Conservation (phyloP, 345 rosid species). For the Brassica cretica region DNA sequence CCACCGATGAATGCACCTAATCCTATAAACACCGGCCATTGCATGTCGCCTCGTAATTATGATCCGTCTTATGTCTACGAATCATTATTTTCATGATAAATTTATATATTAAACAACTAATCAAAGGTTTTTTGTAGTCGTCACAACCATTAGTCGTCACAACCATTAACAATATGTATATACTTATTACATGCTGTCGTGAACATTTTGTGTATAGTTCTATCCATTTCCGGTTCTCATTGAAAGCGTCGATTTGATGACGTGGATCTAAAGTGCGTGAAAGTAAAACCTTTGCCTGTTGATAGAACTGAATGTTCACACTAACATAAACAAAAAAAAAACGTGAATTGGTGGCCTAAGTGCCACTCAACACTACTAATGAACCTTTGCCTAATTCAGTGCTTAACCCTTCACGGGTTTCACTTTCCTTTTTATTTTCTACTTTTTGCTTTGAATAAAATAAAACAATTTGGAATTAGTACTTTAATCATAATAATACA, state of each 20-base stretch:
- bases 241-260: slow-evolving; percentile 34
- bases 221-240: slow-evolving; percentile 17
- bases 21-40: slow-evolving; percentile 41
- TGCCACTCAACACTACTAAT: slow-evolving; percentile 46
- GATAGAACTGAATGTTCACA: slow-evolving; percentile 39
- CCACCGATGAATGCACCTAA: slow-evolving; percentile 45
- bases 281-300: slow-evolving; percentile 42
- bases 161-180: slow-evolving; percentile 21
- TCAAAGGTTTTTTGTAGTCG: slow-evolving; percentile 11
- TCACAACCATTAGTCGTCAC: slow-evolving; percentile 24
- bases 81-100: slow-evolving; percentile 32
- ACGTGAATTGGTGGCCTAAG: slow-evolving; percentile 40
- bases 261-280: slow-evolving; percentile 39
- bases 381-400: slow-evolving; percentile 43
- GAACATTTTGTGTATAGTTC: slow-evolving; percentile 34
- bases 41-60: slow-evolving; percentile 40
- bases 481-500: not conserved
- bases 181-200: slow-evolving; percentile 29
- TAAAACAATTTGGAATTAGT: not conserved
- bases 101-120: slow-evolving; percentile 4
- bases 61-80: slow-evolving; percentile 19
- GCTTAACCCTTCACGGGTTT: slow-evolving; percentile 48
- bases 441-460: slow-evolving; percentile 15
- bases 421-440: slow-evolving; percentile 33
- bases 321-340: slow-evolving; percentile 2